Base-by-base conservation (phyloP, 805 yeast genomes). In the Wickerhamiella dianesei region DNA sequence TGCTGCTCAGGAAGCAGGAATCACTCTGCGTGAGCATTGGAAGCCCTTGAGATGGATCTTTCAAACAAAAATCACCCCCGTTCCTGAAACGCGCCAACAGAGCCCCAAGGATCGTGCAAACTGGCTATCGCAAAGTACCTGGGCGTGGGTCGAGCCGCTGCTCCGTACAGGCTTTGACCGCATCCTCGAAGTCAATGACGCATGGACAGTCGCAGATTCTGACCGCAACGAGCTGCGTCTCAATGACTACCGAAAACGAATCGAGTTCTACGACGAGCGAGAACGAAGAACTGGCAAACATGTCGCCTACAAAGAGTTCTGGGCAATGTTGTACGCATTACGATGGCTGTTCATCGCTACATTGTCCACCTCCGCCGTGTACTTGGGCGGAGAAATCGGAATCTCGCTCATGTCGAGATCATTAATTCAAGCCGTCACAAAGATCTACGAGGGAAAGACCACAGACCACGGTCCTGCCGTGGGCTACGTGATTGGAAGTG, bases 401-500 rank as follows among this genome's bases (percentile, higher is more conserved):
- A 51, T 55, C 49, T 45, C 60, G 6, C 43, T 56, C 9, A 52
- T 57, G 37, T 52, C 57, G 36, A 48, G 59, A 2, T 44, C 50
- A 2, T 41, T 54, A 2, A 55, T 56, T n/a, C 36, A 40, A 3
- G 42, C 42, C 3, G 50, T 54, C 18, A 39, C 43, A 1, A 47
- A 48, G n/a, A 50, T 57, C 9, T 56, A 57, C 43, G 16, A 35
- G 2, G 53, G 53, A 2, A n/a, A 45, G 19, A 44, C 54, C 13
- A 25, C 21, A 2, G 17, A 32, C 20, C 46, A 45, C n/a, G 80
- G 77, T 32, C 67, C 64, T 39, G 95, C 95, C 49, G 69, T 82
- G 17, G 95, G 92, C 6, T 82, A 75, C 54, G 80, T 88, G 6
- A 64, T 86, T 43, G 94, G 88, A 17, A 70, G 82, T 9, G 72